These are phyloP conservation scores for Aspergillus pseudoglaucus DNA, from an alignment of 2,329 filamentous ascomycete species.

Conservation along the genomic window DNA sequence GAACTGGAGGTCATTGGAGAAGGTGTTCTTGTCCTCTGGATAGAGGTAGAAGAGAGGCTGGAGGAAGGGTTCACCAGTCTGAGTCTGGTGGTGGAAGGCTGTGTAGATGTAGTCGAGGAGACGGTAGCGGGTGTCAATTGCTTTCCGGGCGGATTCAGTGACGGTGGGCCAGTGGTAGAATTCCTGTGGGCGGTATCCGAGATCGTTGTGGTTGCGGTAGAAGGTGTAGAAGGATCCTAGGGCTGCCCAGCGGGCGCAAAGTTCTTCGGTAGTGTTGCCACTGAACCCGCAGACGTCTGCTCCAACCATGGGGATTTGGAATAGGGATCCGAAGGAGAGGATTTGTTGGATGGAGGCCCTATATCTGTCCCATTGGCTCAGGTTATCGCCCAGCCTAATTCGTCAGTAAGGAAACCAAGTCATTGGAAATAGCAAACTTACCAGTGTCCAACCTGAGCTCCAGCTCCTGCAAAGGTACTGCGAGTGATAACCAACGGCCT, in stretches of 20 bases:
- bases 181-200: constrained; percentile 55
- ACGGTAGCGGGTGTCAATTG: constrained; percentile 66
- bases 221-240: constrained; percentile 69
- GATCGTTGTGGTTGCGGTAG: constrained; percentile 65
- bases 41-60: constrained; percentile 69
- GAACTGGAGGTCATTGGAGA: constrained; percentile 50
- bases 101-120: constrained; percentile 79
- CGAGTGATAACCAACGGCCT: constrained; percentile 69
- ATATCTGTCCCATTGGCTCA: constrained; percentile 54
- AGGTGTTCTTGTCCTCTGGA: constrained; percentile 50
- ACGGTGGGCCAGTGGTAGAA: constrained; percentile 65
- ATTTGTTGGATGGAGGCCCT: constrained; percentile 53
- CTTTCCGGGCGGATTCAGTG: constrained; percentile 57
- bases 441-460: constrained; percentile 53
- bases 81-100: constrained; percentile 54
- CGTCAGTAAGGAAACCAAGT: not conserved
- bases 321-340: constrained; percentile 57
- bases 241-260: constrained; percentile 70
- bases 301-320: constrained; percentile 62
- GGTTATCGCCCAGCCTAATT: constrained; percentile 53
- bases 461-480: constrained; percentile 68
- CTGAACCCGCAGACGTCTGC: constrained; percentile 74
- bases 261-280: constrained; percentile 57
- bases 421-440: constrained; percentile 18
- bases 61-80: constrained; percentile 58